Evolutionary conservation across 192 early-diverging fungal genomes (phyloP), one percentile per base, ranked within the genome.

Genomic region (Diversispora epigaea): DNA sequence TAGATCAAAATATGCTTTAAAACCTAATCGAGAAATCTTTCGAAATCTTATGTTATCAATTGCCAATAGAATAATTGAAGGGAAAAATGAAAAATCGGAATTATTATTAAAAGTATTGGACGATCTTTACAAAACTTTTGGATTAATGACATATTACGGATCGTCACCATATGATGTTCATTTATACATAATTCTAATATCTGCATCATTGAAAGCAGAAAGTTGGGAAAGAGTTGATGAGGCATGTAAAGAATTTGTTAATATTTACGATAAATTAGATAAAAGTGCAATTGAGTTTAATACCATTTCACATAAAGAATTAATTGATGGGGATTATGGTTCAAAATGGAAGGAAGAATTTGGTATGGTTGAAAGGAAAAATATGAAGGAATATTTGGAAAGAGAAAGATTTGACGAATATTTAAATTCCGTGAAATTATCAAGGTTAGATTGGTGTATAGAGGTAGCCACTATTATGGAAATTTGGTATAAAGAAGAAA

Each of bases 71-170:
- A 67, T 47, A 17, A 47, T 21, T 67, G 70, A 58, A 41, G 44
- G n/a, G n/a, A 40, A 40, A 11, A 15, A 6, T 22, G 70, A 69
- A 11, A 21, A 69, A 1, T 9, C 21, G n/a, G 43, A 22, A 8
- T 14, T 44, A 44, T n/a, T 9, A 9, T 17, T 44, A 44, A n/a
- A 41, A n/a, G 41, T 64, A 45, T 64, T 64, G 43, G 73, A 75
- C 54, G 22, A 62, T n/a, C 17, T 75, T 25, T 75, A 52, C 47
- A 75, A 64, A 54, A 52, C 47, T 25, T 75, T 75, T 75, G 73
- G 73, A 12, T 52, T 75, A 39, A 75, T 75, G 73, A 9, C 61
- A 19, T 75, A 64, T 65, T 75, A 75, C 43, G 61, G 64, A 41
- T 2, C 64, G 2, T 52, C 73, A 64, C 73, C 63, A 49, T 65